Evolutionary conservation across 495 filamentous ascomycete species (phyloP), one percentile per base, ranked within the genome.

Genomic region (Bacidia gigantensis): DNA sequence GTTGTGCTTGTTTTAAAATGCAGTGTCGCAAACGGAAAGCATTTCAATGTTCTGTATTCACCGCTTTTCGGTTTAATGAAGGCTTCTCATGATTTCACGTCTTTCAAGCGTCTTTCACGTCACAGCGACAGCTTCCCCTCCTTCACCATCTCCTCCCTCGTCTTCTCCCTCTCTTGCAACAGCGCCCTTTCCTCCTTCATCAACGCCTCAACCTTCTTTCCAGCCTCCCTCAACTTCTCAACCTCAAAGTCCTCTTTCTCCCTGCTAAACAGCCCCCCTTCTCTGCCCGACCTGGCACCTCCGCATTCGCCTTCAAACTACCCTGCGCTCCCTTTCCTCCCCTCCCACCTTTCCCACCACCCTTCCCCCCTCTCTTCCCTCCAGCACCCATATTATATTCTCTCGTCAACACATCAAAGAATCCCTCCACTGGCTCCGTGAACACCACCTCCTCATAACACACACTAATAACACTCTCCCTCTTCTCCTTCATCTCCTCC

Each of bases 381-480:
- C 62, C 71, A 53, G 41, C 57, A 56, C 58, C 51, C 46, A 55
- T 49, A 11, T 61, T 47, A 18, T 74, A 67, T 22, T 83, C 82
- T 17, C 79, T 79, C 1, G 83, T 90, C 46, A 96, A 69, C 10
- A 87, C 64, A 23, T 92, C 84, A 64, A 85, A 90, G 64, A 95
- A 92, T 32, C 81, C 77, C 61, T 93, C 88, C 55, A 87, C 85
- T 0, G 92, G 92, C 71, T 97, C 92, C 65, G 94, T 95, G 72
- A 98, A 98, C 26, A 95, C 74, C 40, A 95, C 78, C 62, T 94
- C 87, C 65, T 98, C 92, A 60, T 94, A 87, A 25, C 76, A 75
- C 72, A 88, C 87, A 46, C 80, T 77, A 12, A 79, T 65, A 18
- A 97, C 80, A 39, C 81, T 72, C 38, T 82, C 80, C 53, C 76